Evolutionary conservation across 2,329 filamentous ascomycete genomes (phyloP).

Genomic region (Hyphodiscus sp.): DNA sequence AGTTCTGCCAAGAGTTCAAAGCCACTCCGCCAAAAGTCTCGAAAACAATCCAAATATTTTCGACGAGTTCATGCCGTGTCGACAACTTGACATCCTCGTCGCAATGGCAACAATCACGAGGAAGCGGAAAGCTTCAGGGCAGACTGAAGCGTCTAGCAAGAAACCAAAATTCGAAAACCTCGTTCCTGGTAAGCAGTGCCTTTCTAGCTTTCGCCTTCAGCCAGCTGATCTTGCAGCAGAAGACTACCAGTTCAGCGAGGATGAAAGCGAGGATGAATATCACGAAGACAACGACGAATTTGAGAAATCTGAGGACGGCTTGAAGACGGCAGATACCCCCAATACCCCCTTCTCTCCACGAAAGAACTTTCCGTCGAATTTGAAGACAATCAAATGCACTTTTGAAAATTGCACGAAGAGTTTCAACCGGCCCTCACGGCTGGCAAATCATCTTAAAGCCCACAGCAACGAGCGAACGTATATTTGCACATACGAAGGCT

Average conservation of each 20-base stretch:
- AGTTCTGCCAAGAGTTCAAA: slow-evolving; percentile 19
- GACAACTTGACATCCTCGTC: not conserved
- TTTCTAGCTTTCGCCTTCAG: not conserved
- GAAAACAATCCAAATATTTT: not conserved
- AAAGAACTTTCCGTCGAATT: slow-evolving; percentile 57
- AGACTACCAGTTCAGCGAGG: slow-evolving; percentile 31
- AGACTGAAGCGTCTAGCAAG: slow-evolving; percentile 15
- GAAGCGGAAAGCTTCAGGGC: slow-evolving; percentile 19
- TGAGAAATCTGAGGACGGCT: slow-evolving; percentile 28
- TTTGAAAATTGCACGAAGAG: slow-evolving; percentile 70
- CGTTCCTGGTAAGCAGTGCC: slow-evolving; percentile 9
- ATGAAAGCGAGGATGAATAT: slow-evolving; percentile 33
- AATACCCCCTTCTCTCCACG: slow-evolving; percentile 43
- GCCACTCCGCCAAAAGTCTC: not conserved
- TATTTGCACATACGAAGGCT: slow-evolving; percentile 61
- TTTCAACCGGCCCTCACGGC: slow-evolving; percentile 79
- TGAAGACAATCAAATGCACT: slow-evolving; percentile 72
- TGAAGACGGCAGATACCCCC: slow-evolving; percentile 36
- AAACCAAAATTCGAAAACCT: slow-evolving; percentile 16
- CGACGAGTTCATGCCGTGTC: not conserved
- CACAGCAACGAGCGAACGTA: slow-evolving; percentile 83
- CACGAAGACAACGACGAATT: slow-evolving; percentile 27
- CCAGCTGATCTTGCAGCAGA: slow-evolving; percentile 3
- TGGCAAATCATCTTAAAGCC: slow-evolving; percentile 73
- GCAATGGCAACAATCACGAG: slow-evolving; percentile 19